Conservation (phyloP, 306 rosid genomes). For the Nissolia schottii region DNA sequence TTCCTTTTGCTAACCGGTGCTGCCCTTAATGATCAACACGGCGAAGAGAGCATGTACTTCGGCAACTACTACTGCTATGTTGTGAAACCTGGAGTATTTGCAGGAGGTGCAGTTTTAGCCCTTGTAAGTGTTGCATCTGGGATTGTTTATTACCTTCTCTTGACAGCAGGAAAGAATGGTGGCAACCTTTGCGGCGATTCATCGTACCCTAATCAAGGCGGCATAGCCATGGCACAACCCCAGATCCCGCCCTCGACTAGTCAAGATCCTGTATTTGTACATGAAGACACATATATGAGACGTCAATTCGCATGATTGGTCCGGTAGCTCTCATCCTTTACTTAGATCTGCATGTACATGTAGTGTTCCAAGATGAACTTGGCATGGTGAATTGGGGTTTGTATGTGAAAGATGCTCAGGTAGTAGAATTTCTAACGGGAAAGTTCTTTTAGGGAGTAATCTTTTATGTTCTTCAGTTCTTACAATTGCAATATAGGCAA, state of each 20-base stretch:
- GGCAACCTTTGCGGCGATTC: constrained; percentile 24
- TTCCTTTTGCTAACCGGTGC: constrained; percentile 72
- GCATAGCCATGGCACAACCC: constrained; percentile 86
- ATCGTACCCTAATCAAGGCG: constrained; percentile 45
- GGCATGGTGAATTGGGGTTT: not conserved
- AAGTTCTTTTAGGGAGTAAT: not conserved
- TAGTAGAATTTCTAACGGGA: not conserved
- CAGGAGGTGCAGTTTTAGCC: constrained; percentile 56
- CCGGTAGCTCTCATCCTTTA: not conserved
- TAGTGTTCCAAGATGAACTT: not conserved
- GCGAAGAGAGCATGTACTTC: constrained; percentile 45
- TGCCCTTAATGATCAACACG: constrained; percentile 55
- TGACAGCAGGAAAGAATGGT: constrained; percentile 38
- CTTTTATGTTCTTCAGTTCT: not conserved
- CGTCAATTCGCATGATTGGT: constrained; percentile 72
- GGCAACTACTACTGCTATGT: constrained; percentile 70
- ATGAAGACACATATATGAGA: constrained; percentile 81
- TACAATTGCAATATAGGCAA: not conserved
- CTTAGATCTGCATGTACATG: not conserved
- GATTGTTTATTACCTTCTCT: constrained; percentile 44
- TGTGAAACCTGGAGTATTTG: constrained; percentile 80
- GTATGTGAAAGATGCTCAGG: not conserved
- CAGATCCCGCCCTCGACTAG: constrained; percentile 58
- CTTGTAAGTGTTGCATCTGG: constrained; percentile 62
- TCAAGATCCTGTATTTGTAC: constrained; percentile 78